Conservation (phyloP, 1,139 yeast genomes). For the Yamadazyma dushanensis region DNA sequence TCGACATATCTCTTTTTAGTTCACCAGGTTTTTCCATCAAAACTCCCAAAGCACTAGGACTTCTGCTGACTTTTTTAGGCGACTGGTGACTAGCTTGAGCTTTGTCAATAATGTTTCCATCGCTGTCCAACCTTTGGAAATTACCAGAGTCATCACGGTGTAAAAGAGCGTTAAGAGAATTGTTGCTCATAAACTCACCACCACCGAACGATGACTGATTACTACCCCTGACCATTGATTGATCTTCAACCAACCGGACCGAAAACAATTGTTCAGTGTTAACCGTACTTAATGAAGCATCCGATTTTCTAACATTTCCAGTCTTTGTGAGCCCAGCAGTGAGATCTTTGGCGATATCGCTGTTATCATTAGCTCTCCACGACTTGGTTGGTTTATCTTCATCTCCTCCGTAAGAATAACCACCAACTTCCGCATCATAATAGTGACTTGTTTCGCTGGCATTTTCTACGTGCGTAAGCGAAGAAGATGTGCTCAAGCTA, state of each 20-base stretch:
- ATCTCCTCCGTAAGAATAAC: constrained; percentile 5
- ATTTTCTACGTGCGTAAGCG: constrained; percentile 26
- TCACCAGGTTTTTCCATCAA: constrained; percentile 31
- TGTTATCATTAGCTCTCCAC: constrained; percentile 63
- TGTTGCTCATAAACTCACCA: constrained; percentile 30
- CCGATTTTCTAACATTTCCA: constrained; percentile 44
- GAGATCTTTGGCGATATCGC: constrained; percentile 22
- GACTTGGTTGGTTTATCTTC: constrained; percentile 55
- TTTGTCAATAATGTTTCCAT: constrained; percentile 48
- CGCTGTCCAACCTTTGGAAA: constrained; percentile 53
- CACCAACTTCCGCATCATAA: constrained; percentile 26
- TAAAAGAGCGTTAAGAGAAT: constrained; percentile 29
- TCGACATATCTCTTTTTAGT: constrained; percentile 23
- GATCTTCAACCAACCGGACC: constrained; percentile 71
- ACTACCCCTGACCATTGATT: constrained; percentile 42
- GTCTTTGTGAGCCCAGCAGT: constrained; percentile 18
- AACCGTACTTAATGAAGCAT: constrained; percentile 77
- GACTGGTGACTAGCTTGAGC: constrained; percentile 10
- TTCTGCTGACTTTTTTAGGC: constrained; percentile 21
- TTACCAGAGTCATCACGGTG: constrained; percentile 43
- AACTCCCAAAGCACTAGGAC: constrained; percentile 30
- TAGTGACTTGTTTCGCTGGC: constrained; percentile 20
- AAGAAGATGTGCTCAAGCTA: constrained; percentile 32
- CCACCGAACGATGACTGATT: constrained; percentile 28
- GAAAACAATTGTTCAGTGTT: constrained; percentile 83